Evolutionary conservation across 2,329 filamentous ascomycete genomes (phyloP).

Genomic region (Fusarium continuum): DNA sequence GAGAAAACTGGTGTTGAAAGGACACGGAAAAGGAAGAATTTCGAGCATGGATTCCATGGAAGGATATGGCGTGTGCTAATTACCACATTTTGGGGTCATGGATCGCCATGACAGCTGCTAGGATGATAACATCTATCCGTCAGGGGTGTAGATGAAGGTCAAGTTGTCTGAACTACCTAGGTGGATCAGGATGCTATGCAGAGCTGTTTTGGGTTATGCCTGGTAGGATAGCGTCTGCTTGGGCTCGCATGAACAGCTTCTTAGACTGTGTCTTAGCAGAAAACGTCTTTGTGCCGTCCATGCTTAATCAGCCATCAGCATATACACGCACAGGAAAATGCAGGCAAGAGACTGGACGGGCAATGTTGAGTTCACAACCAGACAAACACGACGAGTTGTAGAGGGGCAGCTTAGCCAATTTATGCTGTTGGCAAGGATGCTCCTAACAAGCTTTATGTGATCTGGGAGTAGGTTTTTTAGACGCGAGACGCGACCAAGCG

Average conservation of each 20-base stretch:
- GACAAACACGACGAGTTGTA: not conserved
- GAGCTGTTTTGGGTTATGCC: not conserved
- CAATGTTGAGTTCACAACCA: not conserved
- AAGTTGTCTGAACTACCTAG: not conserved
- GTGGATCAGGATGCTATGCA: not conserved
- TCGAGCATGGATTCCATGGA: not conserved
- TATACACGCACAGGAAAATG: not conserved
- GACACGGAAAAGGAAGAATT: not conserved
- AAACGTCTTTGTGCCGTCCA: constrained; percentile 3
- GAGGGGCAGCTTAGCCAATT: not conserved
- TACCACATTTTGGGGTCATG: constrained; percentile 2
- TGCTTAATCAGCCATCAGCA: not conserved
- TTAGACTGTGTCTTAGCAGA: not conserved
- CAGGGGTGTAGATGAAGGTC: not conserved
- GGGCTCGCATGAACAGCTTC: constrained; percentile 8
- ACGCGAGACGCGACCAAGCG: not conserved
- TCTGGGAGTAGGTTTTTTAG: not conserved
- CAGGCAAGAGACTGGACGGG: not conserved
- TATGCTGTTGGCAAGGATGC: not conserved
- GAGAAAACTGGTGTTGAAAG: not conserved
- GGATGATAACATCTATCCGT: not conserved
- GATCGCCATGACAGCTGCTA: constrained; percentile 7
- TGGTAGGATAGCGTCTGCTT: constrained; percentile 1
- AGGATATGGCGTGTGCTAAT: constrained; percentile 2
- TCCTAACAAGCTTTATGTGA: not conserved